Evolutionary conservation across 2,329 filamentous ascomycete genomes (phyloP), one percentile per base, ranked within the genome.

Genomic region (Neophaeococcomyces mojaviensis): DNA sequence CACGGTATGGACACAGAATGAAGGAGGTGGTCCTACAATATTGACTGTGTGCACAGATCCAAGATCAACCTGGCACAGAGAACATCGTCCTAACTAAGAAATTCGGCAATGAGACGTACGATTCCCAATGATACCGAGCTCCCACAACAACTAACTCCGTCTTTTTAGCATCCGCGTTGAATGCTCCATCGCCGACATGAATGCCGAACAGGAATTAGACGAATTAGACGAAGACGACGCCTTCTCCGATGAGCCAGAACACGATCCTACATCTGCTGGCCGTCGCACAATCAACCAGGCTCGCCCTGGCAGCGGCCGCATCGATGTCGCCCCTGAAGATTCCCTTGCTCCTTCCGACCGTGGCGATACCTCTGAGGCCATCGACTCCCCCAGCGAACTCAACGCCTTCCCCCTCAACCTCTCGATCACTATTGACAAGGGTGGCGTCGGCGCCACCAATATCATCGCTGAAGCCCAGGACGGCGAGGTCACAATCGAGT

Each of bases 401-500:
- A 68, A 76, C 32, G 76, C 79, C 49, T 88, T 90, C 64, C 88
- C 89, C 47, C 86, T 85, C 59, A 83, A 84, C 56, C 76, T 96
- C 53, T 88, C 84, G 68, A 81, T 98, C 59, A 82, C 89, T 40
- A 77, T 98, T 48, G 88, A 94, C 76, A 94, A 95, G 74, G 76
- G 84, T 49, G 79, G 78, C 68, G 84, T 86, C 62, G 89, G 90
- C 50, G 88, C 88, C 22, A 77, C 98, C 54, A 82, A 85, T 67
- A 81, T 98, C 58, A 88, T 95, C 66, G 85, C 88, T 49, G 74
- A 85, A 50, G 88, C 87, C 26, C 84, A 92, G 69, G 86, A 95
- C 57, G 88, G 89, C 59, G 74, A 81, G 64, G 83, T 97, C 65
- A 74, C 88, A 58, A 84, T 97, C 61, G 86, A 96, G 64, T 90